phyloP scores from a whole-genome alignment of 139 green algal genomes.

The Dunaliella primolecta region DNA sequence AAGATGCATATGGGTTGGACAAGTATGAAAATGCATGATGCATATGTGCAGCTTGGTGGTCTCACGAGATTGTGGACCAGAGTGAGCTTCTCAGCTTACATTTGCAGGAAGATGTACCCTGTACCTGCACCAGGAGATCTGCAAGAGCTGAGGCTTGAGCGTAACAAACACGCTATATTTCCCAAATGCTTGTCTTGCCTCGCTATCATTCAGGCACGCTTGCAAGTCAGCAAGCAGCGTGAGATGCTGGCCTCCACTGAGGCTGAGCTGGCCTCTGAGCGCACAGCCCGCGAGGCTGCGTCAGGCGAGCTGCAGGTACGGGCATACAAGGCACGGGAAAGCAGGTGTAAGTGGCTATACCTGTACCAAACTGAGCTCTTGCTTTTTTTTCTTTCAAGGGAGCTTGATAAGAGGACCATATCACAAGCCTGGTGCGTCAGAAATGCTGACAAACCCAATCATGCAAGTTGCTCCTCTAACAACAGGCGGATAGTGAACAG shows the following conservation, averaged over 20 bases:
- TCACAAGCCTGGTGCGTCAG: neutral
- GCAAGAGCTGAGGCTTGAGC: too few species aligned
- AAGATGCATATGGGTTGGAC: neutral
- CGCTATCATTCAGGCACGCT: neutral
- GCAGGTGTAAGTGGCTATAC: neutral
- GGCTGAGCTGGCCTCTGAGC: constrained; percentile 22
- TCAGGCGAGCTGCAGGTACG: constrained; percentile 19
- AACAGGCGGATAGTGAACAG: neutral
- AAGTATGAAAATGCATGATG: neutral
- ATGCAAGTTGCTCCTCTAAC: neutral
- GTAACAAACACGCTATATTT: too few species aligned
- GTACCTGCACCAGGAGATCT: too few species aligned
- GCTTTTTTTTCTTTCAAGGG: neutral
- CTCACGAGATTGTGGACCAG: neutral
- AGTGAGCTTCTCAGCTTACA: neutral
- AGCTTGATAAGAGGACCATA: neutral
- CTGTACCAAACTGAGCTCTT: neutral
- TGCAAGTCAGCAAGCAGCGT: constrained; percentile 18
- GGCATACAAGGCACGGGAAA: neutral
- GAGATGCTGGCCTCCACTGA: constrained; percentile 27
- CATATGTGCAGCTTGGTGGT: neutral
- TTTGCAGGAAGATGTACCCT: neutral
- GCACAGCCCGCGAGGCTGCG: constrained; percentile 18
- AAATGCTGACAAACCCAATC: neutral
- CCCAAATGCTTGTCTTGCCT: neutral